Base-by-base conservation (phyloP, 768 basidiomycete species). In the Podaxis sp. region DNA sequence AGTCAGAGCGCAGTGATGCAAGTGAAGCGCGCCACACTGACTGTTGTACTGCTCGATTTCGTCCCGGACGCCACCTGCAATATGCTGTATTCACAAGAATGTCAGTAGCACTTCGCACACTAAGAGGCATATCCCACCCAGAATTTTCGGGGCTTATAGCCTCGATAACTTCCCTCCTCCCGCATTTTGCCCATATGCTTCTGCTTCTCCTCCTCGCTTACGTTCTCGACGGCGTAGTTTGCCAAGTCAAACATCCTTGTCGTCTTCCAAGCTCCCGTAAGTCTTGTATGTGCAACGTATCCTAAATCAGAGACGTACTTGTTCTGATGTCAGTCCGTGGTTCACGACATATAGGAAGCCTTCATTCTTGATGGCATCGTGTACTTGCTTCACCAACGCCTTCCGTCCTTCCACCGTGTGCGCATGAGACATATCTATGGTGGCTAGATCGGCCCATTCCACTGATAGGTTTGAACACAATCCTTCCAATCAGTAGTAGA, bases 271-370 rank as follows among this genome's bases (percentile, higher is more conserved):
- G 18, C 14, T 1, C 5, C 18, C 11, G 21, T 54, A 14, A 25
- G n/a, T 44, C 16, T n/a, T 28, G 16, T 13, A 13, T n/a, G 10
- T 14, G 5, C 13, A 6, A 28, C 3, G 23, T 18, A 18, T 2
- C 10, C 14, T 44, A 14, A 9, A 44, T n/a, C 44, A 23, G n/a
- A 14, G 35, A 59, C 63, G 9, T 38, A 79, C 82, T 69, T 78
- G 73, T 21, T 73, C 73, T 38, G 67, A 65, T 0, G 76, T 76
- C 47, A 77, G 73, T 11, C 81, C 81, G 63, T 83, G 82, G 55
- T 81, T 80, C 40, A 81, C 68, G 18, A 78, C 76, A 59, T 80
- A 82, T 65, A 82, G 77, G 67, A 83, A 83, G 1, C 76, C 76
- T 28, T 73, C 66, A 2, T 66, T 68, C 13, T 65, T 61, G 67